Conservation (phyloP, 805 yeast species). For the Starmerella bacillaris region DNA sequence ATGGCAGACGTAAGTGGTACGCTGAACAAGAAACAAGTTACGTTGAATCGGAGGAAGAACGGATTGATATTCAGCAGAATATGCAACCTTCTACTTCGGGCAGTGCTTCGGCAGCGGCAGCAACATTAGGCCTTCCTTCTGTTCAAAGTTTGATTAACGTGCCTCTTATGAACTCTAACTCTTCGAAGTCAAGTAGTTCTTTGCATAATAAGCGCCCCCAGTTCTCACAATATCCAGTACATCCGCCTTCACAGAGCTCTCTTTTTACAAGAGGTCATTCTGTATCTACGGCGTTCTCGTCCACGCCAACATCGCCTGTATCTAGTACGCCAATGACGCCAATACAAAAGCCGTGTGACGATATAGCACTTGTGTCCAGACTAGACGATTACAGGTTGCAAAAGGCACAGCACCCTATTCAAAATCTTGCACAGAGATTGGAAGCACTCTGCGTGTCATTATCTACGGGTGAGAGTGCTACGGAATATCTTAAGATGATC, state of each 20-base stretch:
- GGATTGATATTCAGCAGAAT: background rate
- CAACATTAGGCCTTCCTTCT: background rate
- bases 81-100: background rate
- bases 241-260: background rate
- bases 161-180: background rate
- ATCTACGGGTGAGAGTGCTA: background rate
- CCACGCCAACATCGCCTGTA: background rate
- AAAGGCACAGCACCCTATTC: slow-evolving; percentile 5
- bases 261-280: background rate
- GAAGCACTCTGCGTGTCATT: slow-evolving; percentile 9
- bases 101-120: background rate
- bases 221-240: background rate
- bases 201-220: background rate
- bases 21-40: slow-evolving; percentile 1
- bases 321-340: slow-evolving; percentile 1
- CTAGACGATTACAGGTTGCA: slow-evolving; percentile 15
- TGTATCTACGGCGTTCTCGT: background rate
- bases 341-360: background rate
- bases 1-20: slow-evolving; percentile 30
- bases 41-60: background rate
- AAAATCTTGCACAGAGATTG: slow-evolving; percentile 5
- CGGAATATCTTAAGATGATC: slow-evolving; percentile 1
- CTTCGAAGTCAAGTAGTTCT: background rate
- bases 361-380: slow-evolving; percentile 6
- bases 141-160: background rate